Conservation (phyloP, 2,329 filamentous ascomycete genomes). For the Sclerotinia trifoliorum region DNA sequence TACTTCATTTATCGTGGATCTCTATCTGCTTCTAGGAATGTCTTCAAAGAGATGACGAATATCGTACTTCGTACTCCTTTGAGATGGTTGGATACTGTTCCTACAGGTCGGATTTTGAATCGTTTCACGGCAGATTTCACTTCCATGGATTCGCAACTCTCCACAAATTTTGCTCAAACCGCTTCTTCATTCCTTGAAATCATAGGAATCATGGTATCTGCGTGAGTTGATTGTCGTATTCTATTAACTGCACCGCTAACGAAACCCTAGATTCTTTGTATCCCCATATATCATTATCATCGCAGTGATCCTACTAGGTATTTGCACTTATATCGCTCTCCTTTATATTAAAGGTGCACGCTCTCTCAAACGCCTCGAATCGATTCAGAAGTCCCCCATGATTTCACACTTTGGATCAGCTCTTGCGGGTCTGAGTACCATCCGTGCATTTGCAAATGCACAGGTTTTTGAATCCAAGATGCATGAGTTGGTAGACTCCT, state of each 20-base stretch:
- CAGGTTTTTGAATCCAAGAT: conserved; percentile 66
- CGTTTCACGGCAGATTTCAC: conserved; percentile 75
- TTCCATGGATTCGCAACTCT: conserved; percentile 64
- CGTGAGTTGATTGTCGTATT: conserved; percentile 29
- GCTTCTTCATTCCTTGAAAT: conserved; percentile 58
- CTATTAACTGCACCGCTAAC: conserved; percentile 8
- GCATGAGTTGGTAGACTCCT: conserved; percentile 65
- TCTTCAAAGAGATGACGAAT: conserved; percentile 65
- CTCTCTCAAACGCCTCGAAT: conserved; percentile 73
- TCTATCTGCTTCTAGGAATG: conserved; percentile 60
- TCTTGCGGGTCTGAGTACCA: conserved; percentile 68
- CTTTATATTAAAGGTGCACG: conserved; percentile 66
- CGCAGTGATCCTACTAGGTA: conserved; percentile 42
- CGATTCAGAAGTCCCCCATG: conserved; percentile 70
- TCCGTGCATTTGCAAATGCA: conserved; percentile 68
- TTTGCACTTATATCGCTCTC: conserved; percentile 45
- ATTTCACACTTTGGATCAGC: conserved; percentile 67
- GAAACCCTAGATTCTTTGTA: conserved; percentile 48
- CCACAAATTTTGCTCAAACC: conserved; percentile 60
- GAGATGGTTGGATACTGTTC: conserved; percentile 74
- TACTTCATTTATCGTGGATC: conserved; percentile 62
- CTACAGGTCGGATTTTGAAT: conserved; percentile 71
- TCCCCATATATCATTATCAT: conserved; percentile 64
- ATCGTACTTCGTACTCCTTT: conserved; percentile 67
- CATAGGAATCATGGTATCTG: conserved; percentile 62